phyloP scores from a whole-genome alignment of 208 protist species.

The Acanthamoeba culbertsoni region DNA sequence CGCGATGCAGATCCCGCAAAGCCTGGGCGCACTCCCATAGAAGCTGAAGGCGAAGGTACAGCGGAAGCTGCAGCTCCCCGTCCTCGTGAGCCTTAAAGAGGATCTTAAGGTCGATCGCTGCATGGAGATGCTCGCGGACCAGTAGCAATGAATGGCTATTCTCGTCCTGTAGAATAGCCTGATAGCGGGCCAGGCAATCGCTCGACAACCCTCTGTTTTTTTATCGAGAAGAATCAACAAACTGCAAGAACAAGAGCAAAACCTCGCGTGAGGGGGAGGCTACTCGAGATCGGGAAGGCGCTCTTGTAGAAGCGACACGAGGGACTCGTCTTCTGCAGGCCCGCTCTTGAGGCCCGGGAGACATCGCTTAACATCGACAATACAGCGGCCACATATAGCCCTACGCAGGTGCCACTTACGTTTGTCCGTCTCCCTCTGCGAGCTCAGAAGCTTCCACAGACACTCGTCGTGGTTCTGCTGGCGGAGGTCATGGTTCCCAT shows the following conservation, averaged over 20 bases:
- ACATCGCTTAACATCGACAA: conserved; percentile 1
- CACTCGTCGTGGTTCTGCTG: neutral
- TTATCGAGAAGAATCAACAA: neutral
- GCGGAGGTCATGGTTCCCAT: neutral
- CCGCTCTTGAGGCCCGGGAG: neutral
- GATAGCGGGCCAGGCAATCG: neutral
- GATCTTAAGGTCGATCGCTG: neutral
- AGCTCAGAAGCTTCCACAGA: neutral
- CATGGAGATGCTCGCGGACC: neutral
- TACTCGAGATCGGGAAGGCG: neutral
- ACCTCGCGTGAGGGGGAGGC: no score
- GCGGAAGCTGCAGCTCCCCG: neutral
- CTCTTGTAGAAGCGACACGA: neutral
- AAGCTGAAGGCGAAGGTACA: neutral
- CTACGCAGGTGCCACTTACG: neutral
- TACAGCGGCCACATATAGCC: neutral
- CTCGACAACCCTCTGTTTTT: neutral
- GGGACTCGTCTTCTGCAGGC: neutral
- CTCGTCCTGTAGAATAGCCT: neutral
- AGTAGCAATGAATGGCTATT: neutral
- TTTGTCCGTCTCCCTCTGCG: neutral
- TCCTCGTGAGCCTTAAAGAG: neutral
- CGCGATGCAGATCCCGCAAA: neutral
- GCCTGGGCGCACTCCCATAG: conserved; percentile 32
- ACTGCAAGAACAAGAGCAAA: neutral